Evolutionary conservation across 2,329 filamentous ascomycete genomes (phyloP), one percentile per base, ranked within the genome.

Genomic region (Verticillium nubilum): DNA sequence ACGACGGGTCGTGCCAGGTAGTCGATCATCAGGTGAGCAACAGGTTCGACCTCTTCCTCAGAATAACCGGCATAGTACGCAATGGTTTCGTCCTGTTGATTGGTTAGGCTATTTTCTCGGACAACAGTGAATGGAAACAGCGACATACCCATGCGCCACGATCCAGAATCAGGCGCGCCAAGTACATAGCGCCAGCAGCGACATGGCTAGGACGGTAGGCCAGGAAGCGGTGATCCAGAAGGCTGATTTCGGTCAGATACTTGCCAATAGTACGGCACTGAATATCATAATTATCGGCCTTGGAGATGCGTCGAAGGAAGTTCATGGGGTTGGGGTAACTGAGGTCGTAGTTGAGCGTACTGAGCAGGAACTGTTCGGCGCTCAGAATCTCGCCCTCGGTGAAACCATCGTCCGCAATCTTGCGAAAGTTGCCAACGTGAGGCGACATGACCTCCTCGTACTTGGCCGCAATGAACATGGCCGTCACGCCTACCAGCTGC

Each of bases 321-420:
- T 99, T 99, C 95, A 99, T 99, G 25, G 95, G 95, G 77, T 99
- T 99, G 59, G 95, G 95, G 72, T 97, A 99, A 80, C 93, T 97
- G 64, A 99, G 86, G 73, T 99, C 94, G 74, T 97, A 99, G 78
- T 97, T 89, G 62, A 99, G 85, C 5, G 92, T 92, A 65, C 86
- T 86, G 57, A 99, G 87, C 65, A 99, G 88, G 73, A 96, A 97
- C 66, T 95, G 90, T 77, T 99, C 95, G n/a, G 95, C 95, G 70
- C 91, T 94, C 42, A 99, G 83, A 66, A 99, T 98, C 78, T 99
- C 95, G 53, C 91, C 87, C 74, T 97, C 94, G 4, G 87, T 90
- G 76, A 98, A 99, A 59, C 94, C 95, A 74, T 98, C 92, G 70
- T 99, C 95, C 70, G 95, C 92, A 67, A 99, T 93, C 69, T 96